These are phyloP conservation scores for Cercophora scortea DNA, from an alignment of 495 filamentous ascomycete genomes.

Conservation along the genomic window DNA sequence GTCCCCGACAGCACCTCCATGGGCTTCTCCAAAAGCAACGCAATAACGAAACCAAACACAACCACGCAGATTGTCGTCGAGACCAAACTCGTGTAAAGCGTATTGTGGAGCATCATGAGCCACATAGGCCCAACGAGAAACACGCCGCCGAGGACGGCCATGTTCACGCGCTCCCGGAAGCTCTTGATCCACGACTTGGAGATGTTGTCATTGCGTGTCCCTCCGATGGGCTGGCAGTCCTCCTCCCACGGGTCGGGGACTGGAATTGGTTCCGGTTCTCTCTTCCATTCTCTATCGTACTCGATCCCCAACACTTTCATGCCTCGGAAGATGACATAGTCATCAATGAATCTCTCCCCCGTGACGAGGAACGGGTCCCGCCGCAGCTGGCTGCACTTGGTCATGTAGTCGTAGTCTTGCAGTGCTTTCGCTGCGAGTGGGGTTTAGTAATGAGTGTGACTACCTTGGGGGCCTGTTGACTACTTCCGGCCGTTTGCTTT, in stretches of 20 bases:
- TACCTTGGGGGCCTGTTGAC: no score
- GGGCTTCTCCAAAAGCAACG: conserved; percentile 1
- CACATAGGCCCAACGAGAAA: conserved; percentile 16
- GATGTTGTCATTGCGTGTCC: background rate
- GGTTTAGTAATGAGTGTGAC: no score
- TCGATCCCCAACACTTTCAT: background rate
- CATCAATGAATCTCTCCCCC: background rate
- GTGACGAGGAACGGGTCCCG: background rate
- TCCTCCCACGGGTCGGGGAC: background rate
- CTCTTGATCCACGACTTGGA: background rate
- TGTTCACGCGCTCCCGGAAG: background rate
- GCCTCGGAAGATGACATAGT: background rate
- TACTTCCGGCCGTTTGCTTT: no score
- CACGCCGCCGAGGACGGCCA: conserved; percentile 2
- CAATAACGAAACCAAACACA: conserved; percentile 7
- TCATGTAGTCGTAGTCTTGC: background rate
- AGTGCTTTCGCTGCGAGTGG: background rate
- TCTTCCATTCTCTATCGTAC: background rate
- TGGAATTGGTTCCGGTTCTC: background rate
- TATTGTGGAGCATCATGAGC: conserved; percentile 12
- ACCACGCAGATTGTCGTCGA: conserved; percentile 11
- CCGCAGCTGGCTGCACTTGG: background rate
- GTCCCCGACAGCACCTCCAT: conserved; percentile 9
- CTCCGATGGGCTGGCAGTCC: background rate
- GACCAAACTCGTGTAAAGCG: conserved; percentile 2